These are phyloP conservation scores for Saprolegnia parasitica DNA, from an alignment of 352 stramenopile genomes.

Conservation along the genomic window DNA sequence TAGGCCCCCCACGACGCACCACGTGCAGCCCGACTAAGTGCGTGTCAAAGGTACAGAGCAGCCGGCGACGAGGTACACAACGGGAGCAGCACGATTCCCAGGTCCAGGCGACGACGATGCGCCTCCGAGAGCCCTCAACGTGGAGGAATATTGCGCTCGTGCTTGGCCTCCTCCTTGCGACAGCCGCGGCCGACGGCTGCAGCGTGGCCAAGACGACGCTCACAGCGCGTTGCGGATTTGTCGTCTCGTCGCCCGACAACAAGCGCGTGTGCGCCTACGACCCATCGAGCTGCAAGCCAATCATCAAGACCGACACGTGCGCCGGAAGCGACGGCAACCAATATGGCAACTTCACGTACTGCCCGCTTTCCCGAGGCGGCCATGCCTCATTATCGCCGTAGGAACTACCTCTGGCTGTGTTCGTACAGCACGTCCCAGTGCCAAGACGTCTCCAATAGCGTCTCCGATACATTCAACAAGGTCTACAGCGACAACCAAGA, in stretches of 20 bases:
- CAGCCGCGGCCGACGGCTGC: not conserved
- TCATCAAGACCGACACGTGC: conserved; percentile 15
- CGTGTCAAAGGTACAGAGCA: not conserved
- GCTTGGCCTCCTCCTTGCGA: not conserved
- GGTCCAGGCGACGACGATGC: not conserved
- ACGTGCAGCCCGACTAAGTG: not conserved
- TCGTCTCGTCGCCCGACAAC: conserved; percentile 1
- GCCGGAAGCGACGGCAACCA: not conserved
- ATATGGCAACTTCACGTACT: conserved; percentile 7
- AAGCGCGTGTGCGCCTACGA: conserved; percentile 17
- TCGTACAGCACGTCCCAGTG: conserved; percentile 16
- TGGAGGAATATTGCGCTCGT: not conserved
- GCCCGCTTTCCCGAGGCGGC: not conserved
- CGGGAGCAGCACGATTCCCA: not conserved
- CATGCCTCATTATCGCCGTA: not conserved
- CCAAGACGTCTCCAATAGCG: not conserved
- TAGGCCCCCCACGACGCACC: not conserved
- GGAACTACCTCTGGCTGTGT: not conserved
- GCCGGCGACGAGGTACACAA: not conserved
- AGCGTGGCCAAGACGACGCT: conserved; percentile 3
- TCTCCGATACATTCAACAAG: conserved; percentile 6
- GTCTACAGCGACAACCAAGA: conserved; percentile 16
- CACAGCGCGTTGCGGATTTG: conserved; percentile 16
- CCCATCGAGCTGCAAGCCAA: conserved; percentile 15
- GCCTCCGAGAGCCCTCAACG: not conserved